Conservation (phyloP, 192 early-diverging fungal species). For the Backusella liffmaniae region DNA sequence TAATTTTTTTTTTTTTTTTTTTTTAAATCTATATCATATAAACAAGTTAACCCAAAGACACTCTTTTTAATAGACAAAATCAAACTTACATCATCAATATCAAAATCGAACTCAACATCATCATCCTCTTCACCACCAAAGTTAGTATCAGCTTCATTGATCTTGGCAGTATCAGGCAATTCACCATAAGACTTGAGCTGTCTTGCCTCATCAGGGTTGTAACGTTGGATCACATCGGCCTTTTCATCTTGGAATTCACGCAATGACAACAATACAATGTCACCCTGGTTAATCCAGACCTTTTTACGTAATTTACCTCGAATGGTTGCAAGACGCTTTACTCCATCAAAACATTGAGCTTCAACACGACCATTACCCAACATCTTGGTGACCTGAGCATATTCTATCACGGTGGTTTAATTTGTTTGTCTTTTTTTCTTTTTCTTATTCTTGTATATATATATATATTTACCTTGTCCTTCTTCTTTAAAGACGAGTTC, state of each 20-base stretch:
- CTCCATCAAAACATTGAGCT: conserved; percentile 86
- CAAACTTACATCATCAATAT: conserved; percentile 80
- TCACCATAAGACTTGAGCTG: conserved; percentile 93
- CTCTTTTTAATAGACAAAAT: not conserved
- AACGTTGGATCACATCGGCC: conserved; percentile 92
- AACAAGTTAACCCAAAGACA: not conserved
- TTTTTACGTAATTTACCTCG: conserved; percentile 98
- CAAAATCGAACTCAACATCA: conserved; percentile 85
- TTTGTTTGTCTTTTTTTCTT: not conserved
- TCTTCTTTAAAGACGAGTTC: conserved; percentile 98
- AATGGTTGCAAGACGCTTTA: conserved; percentile 91
- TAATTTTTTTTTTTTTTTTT: not conserved
- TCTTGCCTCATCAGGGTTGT: conserved; percentile 93
- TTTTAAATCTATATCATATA: not conserved
- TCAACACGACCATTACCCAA: conserved; percentile 96
- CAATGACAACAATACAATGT: conserved; percentile 85
- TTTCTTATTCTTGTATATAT: not conserved
- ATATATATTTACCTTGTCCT: conserved; percentile 66
- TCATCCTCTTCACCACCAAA: conserved; percentile 63
- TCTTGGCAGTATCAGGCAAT: conserved; percentile 82
- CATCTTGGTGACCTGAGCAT: conserved; percentile 92
- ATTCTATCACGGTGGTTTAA: conserved; percentile 55
- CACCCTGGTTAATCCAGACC: conserved; percentile 93
- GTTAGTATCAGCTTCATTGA: conserved; percentile 75
- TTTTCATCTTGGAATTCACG: conserved; percentile 94